These are phyloP conservation scores for Pseudonitzschia multiseries DNA, from an alignment of 108 stramenopile species.

Conservation along the genomic window DNA sequence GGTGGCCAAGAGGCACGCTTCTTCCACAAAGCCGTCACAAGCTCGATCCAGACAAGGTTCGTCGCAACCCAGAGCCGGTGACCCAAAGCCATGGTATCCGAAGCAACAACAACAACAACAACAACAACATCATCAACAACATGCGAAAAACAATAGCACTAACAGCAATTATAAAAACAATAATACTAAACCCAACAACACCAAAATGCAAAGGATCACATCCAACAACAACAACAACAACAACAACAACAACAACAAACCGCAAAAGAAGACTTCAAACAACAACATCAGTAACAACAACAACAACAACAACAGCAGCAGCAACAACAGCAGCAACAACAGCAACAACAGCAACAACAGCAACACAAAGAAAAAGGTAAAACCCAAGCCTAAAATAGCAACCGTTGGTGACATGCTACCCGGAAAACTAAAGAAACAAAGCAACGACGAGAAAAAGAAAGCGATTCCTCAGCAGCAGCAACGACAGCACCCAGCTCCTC, in stretches of 20 bases:
- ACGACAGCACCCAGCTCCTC: conserved; percentile 1
- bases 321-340: background rate
- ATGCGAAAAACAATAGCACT: background rate
- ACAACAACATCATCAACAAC: conserved; percentile 13
- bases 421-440: background rate
- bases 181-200: no score
- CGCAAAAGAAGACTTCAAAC: no score
- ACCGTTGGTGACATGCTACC: conserved; percentile 25
- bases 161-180: background rate
- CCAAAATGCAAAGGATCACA: no score
- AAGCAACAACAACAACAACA: conserved; percentile 3
- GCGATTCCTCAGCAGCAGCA: conserved; percentile 11
- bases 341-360: background rate
- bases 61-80: background rate
- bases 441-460: conserved; percentile 3
- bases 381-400: conserved; percentile 9
- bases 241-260: conserved; percentile 1
- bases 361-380: background rate
- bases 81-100: background rate
- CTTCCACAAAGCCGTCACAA: background rate
- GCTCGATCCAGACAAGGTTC: background rate
- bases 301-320: background rate
- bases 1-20: background rate
- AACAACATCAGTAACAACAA: conserved; percentile 5
- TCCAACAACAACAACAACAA: conserved; percentile 4